Percentiles rank a stretch among this genome's conserved stretches.
Conservation (phyloP, 129 eudicot genomes). For the Helichrysum umbraculigerum region DNA sequence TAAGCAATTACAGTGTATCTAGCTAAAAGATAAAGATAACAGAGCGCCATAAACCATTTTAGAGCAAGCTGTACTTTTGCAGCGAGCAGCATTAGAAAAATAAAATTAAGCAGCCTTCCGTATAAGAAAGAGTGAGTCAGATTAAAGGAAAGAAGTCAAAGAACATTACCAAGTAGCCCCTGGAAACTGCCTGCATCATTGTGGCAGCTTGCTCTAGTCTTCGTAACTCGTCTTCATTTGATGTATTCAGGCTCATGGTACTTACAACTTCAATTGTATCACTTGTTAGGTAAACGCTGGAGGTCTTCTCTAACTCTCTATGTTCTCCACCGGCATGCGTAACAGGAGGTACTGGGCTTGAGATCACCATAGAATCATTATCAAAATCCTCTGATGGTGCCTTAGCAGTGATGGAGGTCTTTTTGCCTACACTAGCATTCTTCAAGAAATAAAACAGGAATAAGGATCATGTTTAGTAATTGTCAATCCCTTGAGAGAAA, state of each 20-base stretch:
- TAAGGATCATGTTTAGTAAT: slow-evolving; percentile 12
- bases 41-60: background rate
- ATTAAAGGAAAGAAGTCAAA: background rate
- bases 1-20: background rate
- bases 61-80: slow-evolving; percentile 2
- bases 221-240: slow-evolving; percentile 47
- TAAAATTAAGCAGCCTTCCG: background rate
- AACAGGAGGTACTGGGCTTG: slow-evolving; percentile 44
- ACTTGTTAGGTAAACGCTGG: slow-evolving; percentile 33
- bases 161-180: slow-evolving; percentile 85
- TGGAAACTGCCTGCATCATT: slow-evolving; percentile 83
- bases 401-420: slow-evolving; percentile 40
- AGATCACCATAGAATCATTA: slow-evolving; percentile 46
- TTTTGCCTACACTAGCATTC: slow-evolving; percentile 51
- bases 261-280: slow-evolving; percentile 39
- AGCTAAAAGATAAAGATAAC: background rate
- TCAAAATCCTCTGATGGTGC: slow-evolving; percentile 44
- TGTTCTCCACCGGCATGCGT: slow-evolving; percentile 32
- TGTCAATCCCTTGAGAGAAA: slow-evolving; percentile 7
- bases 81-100: background rate
- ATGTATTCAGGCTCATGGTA: slow-evolving; percentile 16
- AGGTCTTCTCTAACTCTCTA: slow-evolving; percentile 37
- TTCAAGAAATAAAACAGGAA: slow-evolving; percentile 36
- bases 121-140: background rate
- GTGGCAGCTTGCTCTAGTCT: slow-evolving; percentile 73